A percentile compares a stretch with the other conserved stretches of the same genome.
phyloP scores from a whole-genome alignment of 2,329 filamentous ascomycete species.

The Torrubiella hemipterigena region DNA sequence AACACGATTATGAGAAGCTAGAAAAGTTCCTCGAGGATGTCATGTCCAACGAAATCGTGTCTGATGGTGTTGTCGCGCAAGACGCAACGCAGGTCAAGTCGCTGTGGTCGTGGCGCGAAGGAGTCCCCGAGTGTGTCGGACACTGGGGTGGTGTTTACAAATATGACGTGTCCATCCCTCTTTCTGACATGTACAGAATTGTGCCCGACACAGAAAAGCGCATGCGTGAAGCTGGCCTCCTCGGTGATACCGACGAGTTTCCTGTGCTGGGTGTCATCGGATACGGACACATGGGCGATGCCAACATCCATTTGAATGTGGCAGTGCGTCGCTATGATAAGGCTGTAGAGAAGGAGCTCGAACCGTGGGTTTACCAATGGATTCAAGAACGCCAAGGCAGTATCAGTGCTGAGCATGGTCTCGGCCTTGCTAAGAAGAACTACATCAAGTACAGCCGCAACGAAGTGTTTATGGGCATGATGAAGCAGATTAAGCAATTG shows the following conservation, averaged over 20 bases:
- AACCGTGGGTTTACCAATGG: conserved; percentile 98
- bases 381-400: conserved; percentile 77
- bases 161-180: conserved; percentile 92
- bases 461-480: conserved; percentile 74
- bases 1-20: conserved; percentile 89
- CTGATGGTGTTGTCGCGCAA: conserved; percentile 84
- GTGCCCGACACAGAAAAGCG: conserved; percentile 74
- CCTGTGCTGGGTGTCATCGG: conserved; percentile 86
- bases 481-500: conserved; percentile 88
- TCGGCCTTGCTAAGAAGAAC: conserved; percentile 90
- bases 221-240: conserved; percentile 60
- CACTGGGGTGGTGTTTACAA: conserved; percentile 96
- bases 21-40: conserved; percentile 84
- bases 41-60: conserved; percentile 76
- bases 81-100: conserved; percentile 80
- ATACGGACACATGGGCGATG: conserved; percentile 97
- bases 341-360: conserved; percentile 72
- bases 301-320: conserved; percentile 90
- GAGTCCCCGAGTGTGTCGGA: conserved; percentile 77
- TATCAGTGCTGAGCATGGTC: conserved; percentile 92
- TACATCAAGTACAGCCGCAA: conserved; percentile 89
- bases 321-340: conserved; percentile 74
- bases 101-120: conserved; percentile 89
- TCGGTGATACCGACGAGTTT: conserved; percentile 62
- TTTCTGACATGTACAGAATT: conserved; percentile 74